Percentiles rank a stretch among this genome's conserved stretches.
Conservation (phyloP, 345 rosid species). For the Rhodamnia argentea region DNA sequence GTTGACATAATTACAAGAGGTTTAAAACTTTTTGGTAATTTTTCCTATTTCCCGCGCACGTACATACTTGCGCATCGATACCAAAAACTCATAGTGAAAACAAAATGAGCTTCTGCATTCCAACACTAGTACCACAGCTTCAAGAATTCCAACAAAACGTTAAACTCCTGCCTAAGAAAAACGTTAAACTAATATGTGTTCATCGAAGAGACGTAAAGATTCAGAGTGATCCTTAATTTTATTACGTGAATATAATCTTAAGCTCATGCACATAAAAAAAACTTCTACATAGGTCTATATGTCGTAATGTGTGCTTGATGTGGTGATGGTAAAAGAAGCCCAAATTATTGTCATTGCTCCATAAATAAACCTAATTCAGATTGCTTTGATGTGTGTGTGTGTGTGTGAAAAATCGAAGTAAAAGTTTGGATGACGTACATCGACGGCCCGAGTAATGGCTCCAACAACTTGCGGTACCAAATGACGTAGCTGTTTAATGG, state of each 20-base stretch:
- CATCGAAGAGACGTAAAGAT: not conserved
- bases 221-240: not conserved
- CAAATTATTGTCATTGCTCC: not conserved
- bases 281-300: not conserved
- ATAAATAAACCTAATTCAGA: not conserved
- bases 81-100: no score
- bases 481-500: slow-evolving; percentile 14
- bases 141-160: not conserved
- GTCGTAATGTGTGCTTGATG: not conserved
- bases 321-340: not conserved
- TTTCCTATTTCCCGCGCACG: no score
- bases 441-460: slow-evolving; percentile 9
- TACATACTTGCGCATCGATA: no score
- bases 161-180: not conserved
- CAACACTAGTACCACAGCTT: no score
- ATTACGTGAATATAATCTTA: not conserved
- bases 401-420: not conserved
- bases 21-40: no score
- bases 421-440: not conserved
- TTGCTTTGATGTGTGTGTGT: not conserved
- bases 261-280: not conserved
- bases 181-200: not conserved
- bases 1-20: no score
- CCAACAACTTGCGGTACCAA: slow-evolving; percentile 35
- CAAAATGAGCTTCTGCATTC: no score